phyloP scores from a whole-genome alignment of 306 rosid species.

The Pyrus pyrifolia region DNA sequence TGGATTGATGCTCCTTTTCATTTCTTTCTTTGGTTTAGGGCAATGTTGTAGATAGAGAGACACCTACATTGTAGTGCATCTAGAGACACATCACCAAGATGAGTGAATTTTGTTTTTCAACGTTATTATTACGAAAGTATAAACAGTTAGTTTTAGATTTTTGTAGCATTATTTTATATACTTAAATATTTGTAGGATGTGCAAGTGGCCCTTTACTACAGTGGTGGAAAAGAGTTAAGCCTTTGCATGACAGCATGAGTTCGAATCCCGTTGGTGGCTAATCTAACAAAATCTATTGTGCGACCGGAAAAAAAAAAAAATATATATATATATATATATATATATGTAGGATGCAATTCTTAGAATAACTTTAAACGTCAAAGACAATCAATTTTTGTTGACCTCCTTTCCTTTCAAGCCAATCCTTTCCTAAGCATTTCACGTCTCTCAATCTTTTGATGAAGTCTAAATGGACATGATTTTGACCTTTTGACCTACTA shows the following conservation, averaged over 20 bases:
- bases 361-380: constrained; percentile 45
- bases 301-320: too few relatives aligned
- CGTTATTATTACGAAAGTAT: neutral
- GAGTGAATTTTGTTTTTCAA: neutral
- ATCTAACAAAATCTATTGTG: too few relatives aligned
- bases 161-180: neutral
- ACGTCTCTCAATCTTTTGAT: neutral
- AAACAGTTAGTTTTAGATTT: neutral
- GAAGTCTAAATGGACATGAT: too few relatives aligned
- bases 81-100: neutral
- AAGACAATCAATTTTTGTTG: constrained; percentile 41
- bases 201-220: too few relatives aligned
- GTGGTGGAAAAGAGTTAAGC: too few relatives aligned
- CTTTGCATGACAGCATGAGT: too few relatives aligned
- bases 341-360: constrained; percentile 14
- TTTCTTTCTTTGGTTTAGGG: neutral
- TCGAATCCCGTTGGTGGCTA: too few relatives aligned
- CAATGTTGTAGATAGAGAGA: neutral
- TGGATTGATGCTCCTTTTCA: neutral
- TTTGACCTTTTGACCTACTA: constrained; percentile 10
- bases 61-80: neutral
- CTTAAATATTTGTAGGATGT: too few relatives aligned
- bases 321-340: too few relatives aligned
- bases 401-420: constrained; percentile 28
- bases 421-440: constrained; percentile 14